Evolutionary conservation across 768 basidiomycete genomes (phyloP), one percentile per base, ranked within the genome.

Genomic region (Boletus patriciae): DNA sequence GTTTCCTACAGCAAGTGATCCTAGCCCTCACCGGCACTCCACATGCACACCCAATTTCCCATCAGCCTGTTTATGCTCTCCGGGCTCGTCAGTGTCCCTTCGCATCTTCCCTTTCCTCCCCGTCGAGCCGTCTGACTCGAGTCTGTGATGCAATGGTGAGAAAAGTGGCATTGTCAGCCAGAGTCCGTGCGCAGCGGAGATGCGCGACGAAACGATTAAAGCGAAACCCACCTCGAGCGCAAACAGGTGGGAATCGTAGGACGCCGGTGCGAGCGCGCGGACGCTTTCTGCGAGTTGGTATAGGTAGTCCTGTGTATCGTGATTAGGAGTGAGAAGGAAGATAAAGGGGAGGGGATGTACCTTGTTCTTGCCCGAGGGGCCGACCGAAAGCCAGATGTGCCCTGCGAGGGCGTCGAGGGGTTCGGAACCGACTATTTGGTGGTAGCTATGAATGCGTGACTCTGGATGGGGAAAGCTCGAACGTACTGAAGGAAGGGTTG

Each of bases 341-440:
- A 18, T 18, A 19, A n/a, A 10, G 25, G 5, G 12, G 16, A 19
- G 15, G 4, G 3, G 7, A 27, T 11, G 27, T 41, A 90, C 94
- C 78, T 94, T 95, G 76, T 98, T 98, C 3, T 76, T 82, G 1
- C 95, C 95, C 0, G 94, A 97, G 0, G 94, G 94, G 1, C 95
- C 95, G 0, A 84, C 79, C 0, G 89, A 86, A 25, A 73, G 70
- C 81, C 85, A 88, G 48, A 98, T 96, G 4, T 77, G 77, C 33
- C 80, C 65, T 0, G 92, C 85, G 5, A 95, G 82, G 3, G 63
- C 54, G 38, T 85, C 82, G n/a, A 94, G 74, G 0, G 88, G 84
- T 68, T 95, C 90, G 8, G 88, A 86, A 3, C 92, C 94, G 46
- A 93, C 94, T 95, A 57, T 50, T 4, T 0, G 1, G 8, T 9